These are phyloP conservation scores for Orbilia ellipsospora DNA, from an alignment of 2,329 filamentous ascomycete genomes.

Conservation along the genomic window DNA sequence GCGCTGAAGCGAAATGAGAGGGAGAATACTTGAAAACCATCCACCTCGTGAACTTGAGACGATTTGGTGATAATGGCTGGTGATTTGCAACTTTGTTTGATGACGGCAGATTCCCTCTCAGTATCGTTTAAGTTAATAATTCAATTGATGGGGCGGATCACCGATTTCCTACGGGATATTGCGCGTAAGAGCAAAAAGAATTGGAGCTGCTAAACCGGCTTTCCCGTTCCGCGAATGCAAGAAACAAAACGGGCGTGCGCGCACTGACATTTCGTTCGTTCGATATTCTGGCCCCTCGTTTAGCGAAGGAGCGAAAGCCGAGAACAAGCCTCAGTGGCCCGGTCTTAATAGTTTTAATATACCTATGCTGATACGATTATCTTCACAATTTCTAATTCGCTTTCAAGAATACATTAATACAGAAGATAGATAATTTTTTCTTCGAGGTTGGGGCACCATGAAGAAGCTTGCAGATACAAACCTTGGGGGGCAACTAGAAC, in stretches of 20 bases:
- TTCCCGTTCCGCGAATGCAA: constrained; percentile 54
- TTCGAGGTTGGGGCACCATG: constrained; percentile 47
- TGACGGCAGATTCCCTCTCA: constrained; percentile 33
- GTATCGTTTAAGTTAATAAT: constrained; percentile 29
- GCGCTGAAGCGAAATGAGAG: constrained; percentile 52
- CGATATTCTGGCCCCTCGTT: constrained; percentile 46
- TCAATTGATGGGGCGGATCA: constrained; percentile 39
- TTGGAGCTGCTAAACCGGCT: constrained; percentile 40
- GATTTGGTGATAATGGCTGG: constrained; percentile 19
- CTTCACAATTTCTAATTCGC: constrained; percentile 27
- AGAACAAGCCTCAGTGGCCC: constrained; percentile 17
- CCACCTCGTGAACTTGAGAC: constrained; percentile 4
- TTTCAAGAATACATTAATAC: constrained; percentile 15
- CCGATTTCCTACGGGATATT: constrained; percentile 50
- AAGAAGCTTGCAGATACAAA: neutral
- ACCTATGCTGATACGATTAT: constrained; percentile 3
- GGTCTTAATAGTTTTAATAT: constrained; percentile 22
- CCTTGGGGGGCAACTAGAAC: constrained; percentile 23
- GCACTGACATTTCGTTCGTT: constrained; percentile 43
- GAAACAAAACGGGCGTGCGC: constrained; percentile 51
- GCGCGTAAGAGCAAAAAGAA: constrained; percentile 33
- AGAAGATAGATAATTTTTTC: constrained; percentile 15
- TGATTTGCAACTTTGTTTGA: constrained; percentile 11
- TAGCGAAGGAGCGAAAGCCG: constrained; percentile 35
- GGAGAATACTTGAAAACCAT: constrained; percentile 11